Evolutionary conservation across 2,329 filamentous ascomycete genomes (phyloP), one percentile per base, ranked within the genome.

Genomic region (Huntiella omanensis): DNA sequence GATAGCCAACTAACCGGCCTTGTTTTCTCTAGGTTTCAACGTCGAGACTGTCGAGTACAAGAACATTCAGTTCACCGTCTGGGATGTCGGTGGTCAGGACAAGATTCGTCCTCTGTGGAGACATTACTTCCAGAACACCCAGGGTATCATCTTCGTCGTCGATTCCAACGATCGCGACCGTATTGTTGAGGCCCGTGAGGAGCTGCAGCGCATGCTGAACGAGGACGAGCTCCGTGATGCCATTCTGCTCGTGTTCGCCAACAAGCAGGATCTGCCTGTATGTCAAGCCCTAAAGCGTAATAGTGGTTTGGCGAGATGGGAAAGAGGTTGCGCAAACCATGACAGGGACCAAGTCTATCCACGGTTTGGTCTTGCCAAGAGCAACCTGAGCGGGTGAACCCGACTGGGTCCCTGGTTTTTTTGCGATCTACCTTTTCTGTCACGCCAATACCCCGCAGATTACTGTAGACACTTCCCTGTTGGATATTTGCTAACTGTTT

Each of bases 31-130:
- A 87, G 83, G 91, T 60, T 98, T 98, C 80, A 98, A 98, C 73
- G 91, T 98, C 66, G 91, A 98, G 77, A 96, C 91, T 48, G 91
- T 98, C 65, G 87, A 93, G 65, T 96, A 96, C 76, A 95, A 95
- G 78, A 98, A 98, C 78, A 95, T 94, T 60, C 86, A 94, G 66
- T 98, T 98, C 76, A 96, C 88, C 65, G 91, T 98, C 64, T 98
- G 91, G 91, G 91, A 96, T 73, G 91, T 98, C 62, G 91, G 91
- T 74, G 91, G 91, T 66, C 91, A 98, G 75, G 91, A 98, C 79
- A 96, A 96, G 83, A 98, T 98, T 64, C 80, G 91, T 66, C 91
- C 91, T 62, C 74, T 98, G 62, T 98, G 91, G 91, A 86, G 91
- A 72, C 91, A 96, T 69, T 98, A 98, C 74, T 98, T 96, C 80